Evolutionary conservation across 2,329 filamentous ascomycete species (phyloP).

Genomic region (Epichloe gansuensis): DNA sequence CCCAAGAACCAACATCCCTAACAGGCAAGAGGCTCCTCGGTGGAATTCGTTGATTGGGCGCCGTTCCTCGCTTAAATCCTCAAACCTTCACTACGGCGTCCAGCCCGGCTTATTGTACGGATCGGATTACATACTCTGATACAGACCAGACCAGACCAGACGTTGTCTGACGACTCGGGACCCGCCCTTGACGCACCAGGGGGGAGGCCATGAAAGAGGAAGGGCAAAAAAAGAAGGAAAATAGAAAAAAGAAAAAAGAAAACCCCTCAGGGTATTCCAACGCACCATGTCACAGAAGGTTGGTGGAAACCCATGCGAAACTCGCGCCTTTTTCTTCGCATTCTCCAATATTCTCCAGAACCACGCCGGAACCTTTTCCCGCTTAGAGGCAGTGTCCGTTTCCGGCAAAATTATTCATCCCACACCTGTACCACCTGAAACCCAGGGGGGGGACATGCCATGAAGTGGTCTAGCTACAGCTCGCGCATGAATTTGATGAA

Average conservation of each 20-base stretch:
- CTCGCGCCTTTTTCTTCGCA: background rate
- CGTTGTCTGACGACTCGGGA: no score
- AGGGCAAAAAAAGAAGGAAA: no score
- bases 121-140: no score
- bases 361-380: background rate
- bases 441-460: background rate
- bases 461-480: no score
- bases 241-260: background rate
- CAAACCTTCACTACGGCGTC: no score
- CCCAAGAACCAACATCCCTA: background rate
- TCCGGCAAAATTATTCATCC: background rate
- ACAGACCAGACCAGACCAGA: no score
- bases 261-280: background rate
- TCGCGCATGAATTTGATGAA: background rate
- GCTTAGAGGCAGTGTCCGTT: background rate
- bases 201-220: no score
- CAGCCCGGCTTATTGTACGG: no score
- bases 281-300: no score
- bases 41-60: conserved; percentile 1
- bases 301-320: background rate
- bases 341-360: background rate
- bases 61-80: background rate
- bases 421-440: background rate
- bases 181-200: background rate
- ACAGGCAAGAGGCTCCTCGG: background rate